Evolutionary conservation across 441 rosid genomes (phyloP), one percentile per base, ranked within the genome.

Genomic region (Bocquillonia castaneifolia): DNA sequence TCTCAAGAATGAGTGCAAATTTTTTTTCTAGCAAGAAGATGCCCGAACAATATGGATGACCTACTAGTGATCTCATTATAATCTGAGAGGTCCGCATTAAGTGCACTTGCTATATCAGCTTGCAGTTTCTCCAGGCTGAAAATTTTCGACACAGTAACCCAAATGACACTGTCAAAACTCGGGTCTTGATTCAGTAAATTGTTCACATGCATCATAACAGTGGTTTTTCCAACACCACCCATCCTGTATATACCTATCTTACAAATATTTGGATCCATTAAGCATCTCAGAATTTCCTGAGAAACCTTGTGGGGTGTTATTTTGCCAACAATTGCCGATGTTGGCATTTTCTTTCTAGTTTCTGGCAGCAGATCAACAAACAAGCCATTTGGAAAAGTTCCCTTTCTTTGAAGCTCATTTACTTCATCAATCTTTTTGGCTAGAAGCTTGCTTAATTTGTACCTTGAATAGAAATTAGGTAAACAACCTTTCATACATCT

Each of bases 221-320:
- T 67, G 18, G 79, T 76, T 42, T 71, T 76, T 20, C 79, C 79
- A 23, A 63, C 61, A 1, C 75, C 79, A 3, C 75, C 79, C 72
- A 71, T 76, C 6, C 75, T 72, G 57, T 71, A 54, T 15, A 76
- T 44, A 3, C 79, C 75, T 2, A 71, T 56, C 62, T 23, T 71
- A 10, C 47, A 7, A 12, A 63, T 10, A 28, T 57, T 22, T 10
- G 10, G 15, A 50, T 71, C 75, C 51, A 50, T 25, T 29, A 76
- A 47, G 53, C 66, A 71, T 47, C 23, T 20, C 72, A 53, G 63
- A 37, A 76, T 48, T 66, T 53, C 68, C 0, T 9, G 23, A 15
- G 55, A 54, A 23, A 54, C 69, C 56, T 56, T 68, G 59, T 15
- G 25, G 36, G 73, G 58, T 42, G 61, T 54, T 37, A 37, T 63